Percentiles rank a stretch among this genome's conserved stretches.
phyloP scores from a whole-genome alignment of 2,329 filamentous ascomycete genomes.

The Cercospora sojina region DNA sequence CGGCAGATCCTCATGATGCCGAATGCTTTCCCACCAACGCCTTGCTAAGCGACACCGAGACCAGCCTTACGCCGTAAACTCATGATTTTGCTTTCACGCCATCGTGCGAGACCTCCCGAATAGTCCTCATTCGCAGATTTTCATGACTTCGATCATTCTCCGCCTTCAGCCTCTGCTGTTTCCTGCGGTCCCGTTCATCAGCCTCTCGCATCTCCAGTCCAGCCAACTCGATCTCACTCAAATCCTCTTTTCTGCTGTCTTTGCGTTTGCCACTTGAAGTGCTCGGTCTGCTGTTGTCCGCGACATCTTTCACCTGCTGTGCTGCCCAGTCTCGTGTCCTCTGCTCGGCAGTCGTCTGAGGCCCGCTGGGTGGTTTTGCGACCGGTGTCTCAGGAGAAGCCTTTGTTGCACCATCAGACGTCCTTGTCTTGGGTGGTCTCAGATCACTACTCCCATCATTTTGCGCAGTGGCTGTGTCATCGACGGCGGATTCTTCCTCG shows the following conservation, averaged over 20 bases:
- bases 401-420: constrained; percentile 11
- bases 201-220: constrained; percentile 38
- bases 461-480: constrained; percentile 30
- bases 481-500: constrained; percentile 55
- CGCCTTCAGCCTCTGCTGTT: constrained; percentile 23
- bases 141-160: constrained; percentile 11
- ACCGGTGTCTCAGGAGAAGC: background rate
- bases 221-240: constrained; percentile 37
- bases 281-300: constrained; percentile 12
- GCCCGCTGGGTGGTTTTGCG: constrained; percentile 12
- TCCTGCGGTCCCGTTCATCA: constrained; percentile 33
- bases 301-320: constrained; percentile 25
- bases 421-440: constrained; percentile 19
- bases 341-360: constrained; percentile 37
- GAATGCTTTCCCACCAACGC: constrained; percentile 1
- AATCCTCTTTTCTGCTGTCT: constrained; percentile 30
- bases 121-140: constrained; percentile 16
- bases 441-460: constrained; percentile 21
- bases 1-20: background rate
- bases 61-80: background rate
- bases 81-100: constrained; percentile 15
- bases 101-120: constrained; percentile 17
- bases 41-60: constrained; percentile 4
- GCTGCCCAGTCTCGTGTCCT: constrained; percentile 38
- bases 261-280: constrained; percentile 12